A percentile compares a stretch with the other conserved stretches of the same genome.
Evolutionary conservation across 2,329 filamentous ascomycete species (phyloP).

Genomic region (Claviceps purpurea): DNA sequence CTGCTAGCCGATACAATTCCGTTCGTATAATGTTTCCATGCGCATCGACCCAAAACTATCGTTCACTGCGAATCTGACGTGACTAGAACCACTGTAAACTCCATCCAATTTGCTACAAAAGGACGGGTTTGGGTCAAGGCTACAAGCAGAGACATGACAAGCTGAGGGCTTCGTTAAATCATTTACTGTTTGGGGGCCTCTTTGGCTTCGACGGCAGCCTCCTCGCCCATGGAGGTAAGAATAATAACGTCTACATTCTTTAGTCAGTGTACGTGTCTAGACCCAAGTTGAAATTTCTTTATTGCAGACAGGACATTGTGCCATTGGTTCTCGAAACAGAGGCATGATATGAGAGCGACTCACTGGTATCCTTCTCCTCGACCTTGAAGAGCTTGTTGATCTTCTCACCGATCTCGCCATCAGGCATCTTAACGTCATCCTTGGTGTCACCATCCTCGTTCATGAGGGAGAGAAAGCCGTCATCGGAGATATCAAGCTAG

Average conservation of each 20-base stretch:
- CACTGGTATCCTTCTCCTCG: slow-evolving; percentile 90
- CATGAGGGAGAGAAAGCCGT: slow-evolving; percentile 92
- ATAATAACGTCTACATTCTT: slow-evolving; percentile 65
- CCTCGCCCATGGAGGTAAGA: slow-evolving; percentile 92
- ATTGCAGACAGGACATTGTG: not conserved
- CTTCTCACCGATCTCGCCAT: slow-evolving; percentile 77
- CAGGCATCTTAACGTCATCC: slow-evolving; percentile 89
- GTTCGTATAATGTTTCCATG: slow-evolving; percentile 30
- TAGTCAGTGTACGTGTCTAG: not conserved
- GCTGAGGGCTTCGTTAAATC: slow-evolving; percentile 8
- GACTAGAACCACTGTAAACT: slow-evolving; percentile 19
- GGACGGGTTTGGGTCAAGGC: slow-evolving; percentile 11
- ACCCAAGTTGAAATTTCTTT: not conserved
- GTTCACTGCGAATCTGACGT: slow-evolving; percentile 22
- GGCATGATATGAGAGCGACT: slow-evolving; percentile 27
- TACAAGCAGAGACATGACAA: slow-evolving; percentile 13
- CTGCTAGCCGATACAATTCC: slow-evolving; percentile 29
- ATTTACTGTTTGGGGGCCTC: slow-evolving; percentile 51
- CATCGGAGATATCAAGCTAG: slow-evolving; percentile 84
- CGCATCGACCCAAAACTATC: slow-evolving; percentile 27
- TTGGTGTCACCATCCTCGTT: slow-evolving; percentile 73
- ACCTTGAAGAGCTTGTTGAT: slow-evolving; percentile 66
- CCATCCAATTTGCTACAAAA: slow-evolving; percentile 14
- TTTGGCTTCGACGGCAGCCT: slow-evolving; percentile 85
- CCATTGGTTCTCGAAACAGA: not conserved